These are phyloP conservation scores for Populus tremula DNA, from an alignment of 345 rosid genomes.

Conservation along the genomic window DNA sequence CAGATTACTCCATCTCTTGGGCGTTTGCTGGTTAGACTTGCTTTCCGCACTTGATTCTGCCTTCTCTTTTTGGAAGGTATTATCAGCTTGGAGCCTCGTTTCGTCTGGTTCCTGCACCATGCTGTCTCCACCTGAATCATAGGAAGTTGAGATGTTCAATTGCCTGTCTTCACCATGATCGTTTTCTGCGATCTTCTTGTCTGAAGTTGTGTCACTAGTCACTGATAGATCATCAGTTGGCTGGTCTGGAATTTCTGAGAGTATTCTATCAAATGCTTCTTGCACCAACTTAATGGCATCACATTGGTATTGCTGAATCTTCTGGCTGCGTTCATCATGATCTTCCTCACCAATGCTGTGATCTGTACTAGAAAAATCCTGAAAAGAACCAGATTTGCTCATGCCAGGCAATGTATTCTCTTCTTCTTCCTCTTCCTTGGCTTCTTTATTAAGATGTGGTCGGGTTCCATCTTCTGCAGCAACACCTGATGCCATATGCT, in stretches of 20 bases:
- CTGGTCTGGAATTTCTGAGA: conserved; percentile 63
- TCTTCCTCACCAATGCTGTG: conserved; percentile 23
- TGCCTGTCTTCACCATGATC: conserved; percentile 29
- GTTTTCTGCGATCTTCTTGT: conserved; percentile 35
- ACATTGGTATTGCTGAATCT: conserved; percentile 39
- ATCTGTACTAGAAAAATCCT: conserved; percentile 16
- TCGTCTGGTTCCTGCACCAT: conserved; percentile 16
- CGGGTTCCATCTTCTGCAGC: conserved; percentile 40
- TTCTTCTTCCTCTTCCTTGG: conserved; percentile 29
- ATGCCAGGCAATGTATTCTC: conserved; percentile 1
- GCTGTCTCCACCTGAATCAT: conserved; percentile 16
- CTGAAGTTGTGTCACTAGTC: conserved; percentile 32
- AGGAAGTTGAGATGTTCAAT: conserved; percentile 25
- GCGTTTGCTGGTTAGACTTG: conserved; percentile 38
- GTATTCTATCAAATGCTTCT: conserved; percentile 80
- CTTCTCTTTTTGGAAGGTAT: conserved; percentile 25
- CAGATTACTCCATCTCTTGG: conserved; percentile 77
- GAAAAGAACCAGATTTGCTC: conserved; percentile 17
- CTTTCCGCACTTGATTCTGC: conserved; percentile 28
- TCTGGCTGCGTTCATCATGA: conserved; percentile 28
- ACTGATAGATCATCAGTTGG: conserved; percentile 53
- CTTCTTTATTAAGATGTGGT: conserved; percentile 26
- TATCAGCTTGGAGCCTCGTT: conserved; percentile 4
- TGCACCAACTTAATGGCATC: conserved; percentile 67
- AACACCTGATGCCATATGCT: conserved; percentile 63